Evolutionary conservation across 108 stramenopile genomes (phyloP), one percentile per base, ranked within the genome.

Genomic region (Pseudonitzschia multistriata): DNA sequence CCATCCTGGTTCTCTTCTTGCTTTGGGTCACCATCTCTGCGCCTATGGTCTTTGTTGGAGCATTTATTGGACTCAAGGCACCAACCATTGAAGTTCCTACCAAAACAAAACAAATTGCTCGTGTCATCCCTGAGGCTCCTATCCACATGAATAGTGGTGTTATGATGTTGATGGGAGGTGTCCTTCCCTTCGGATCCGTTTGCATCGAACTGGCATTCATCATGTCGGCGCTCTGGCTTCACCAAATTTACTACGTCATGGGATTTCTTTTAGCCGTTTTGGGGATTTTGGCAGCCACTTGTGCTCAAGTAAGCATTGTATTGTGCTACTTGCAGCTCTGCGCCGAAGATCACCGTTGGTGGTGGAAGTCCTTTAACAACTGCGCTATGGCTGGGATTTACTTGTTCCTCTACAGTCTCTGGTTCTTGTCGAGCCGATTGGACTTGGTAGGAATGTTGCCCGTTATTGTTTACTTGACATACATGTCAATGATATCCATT

Each of bases 191-290:
- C 72, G 98, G 97, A 24, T 95, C 96, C 17, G 96, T 98, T 45
- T 98, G 97, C 85, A 97, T 99, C 70, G 99, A 99, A 80, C 83
- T 99, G 64, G 98, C 96, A 71, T 99, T 99, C 85, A 97, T 99
- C 77, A 97, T 99, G 93, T 90, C 88, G 39, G 91, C 94, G 49
- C 79, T 99, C 63, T 99, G 99, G 99, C 81, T 98, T 71, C 92
- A 96, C 63, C 97, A 97, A 74, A 89, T 96, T 68, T 99, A 99
- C 82, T 99, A 99, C 85, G 95, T 99, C 28, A 99, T 99, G 88
- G 97, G 99, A 53, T 99, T 99, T 81, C 84, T 99, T 15, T 77
- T 97, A 77, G 86, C 97, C 19, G 98, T 99, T 10, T 62, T 97
- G 45, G 17, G 96, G 62, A 98, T 99, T 72, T 83, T 99, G 40